Evolutionary conservation across 768 basidiomycete genomes (phyloP).

Genomic region (Macrolepiota albuminosa): DNA sequence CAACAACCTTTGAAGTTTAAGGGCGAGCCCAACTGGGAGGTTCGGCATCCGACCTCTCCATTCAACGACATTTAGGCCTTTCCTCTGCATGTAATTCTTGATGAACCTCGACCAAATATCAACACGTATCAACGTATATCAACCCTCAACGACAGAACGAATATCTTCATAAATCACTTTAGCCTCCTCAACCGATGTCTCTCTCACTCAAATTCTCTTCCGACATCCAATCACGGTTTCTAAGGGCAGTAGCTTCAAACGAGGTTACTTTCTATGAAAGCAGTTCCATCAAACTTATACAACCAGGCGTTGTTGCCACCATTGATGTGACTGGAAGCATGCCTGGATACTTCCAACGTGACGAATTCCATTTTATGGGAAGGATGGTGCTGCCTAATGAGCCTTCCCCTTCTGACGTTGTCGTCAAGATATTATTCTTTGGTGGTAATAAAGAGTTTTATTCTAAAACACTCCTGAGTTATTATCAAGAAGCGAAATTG

Average conservation of each 20-base stretch:
- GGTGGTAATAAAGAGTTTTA: not conserved
- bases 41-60: conserved; percentile 16
- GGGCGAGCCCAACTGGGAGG: not conserved
- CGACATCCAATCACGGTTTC: not conserved
- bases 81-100: conserved; percentile 31
- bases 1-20: too few relatives aligned
- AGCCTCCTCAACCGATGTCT: not conserved
- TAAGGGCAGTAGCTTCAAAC: not conserved
- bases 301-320: too few relatives aligned
- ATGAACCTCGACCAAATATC: conserved; percentile 21
- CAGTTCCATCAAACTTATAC: too few relatives aligned
- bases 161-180: too few relatives aligned
- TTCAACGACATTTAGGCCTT: conserved; percentile 37
- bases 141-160: too few relatives aligned
- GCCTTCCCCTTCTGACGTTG: not conserved
- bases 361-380: too few relatives aligned
- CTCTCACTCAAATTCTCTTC: not conserved
- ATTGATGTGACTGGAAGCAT: too few relatives aligned
- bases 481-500: not conserved
- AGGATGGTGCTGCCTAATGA: too few relatives aligned
- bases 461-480: not conserved
- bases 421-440: not conserved
- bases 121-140: too few relatives aligned
- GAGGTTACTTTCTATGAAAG: not conserved
- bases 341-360: not conserved